These are phyloP conservation scores for Penicillium nucicola DNA, from an alignment of 495 filamentous ascomycete genomes.

Conservation along the genomic window DNA sequence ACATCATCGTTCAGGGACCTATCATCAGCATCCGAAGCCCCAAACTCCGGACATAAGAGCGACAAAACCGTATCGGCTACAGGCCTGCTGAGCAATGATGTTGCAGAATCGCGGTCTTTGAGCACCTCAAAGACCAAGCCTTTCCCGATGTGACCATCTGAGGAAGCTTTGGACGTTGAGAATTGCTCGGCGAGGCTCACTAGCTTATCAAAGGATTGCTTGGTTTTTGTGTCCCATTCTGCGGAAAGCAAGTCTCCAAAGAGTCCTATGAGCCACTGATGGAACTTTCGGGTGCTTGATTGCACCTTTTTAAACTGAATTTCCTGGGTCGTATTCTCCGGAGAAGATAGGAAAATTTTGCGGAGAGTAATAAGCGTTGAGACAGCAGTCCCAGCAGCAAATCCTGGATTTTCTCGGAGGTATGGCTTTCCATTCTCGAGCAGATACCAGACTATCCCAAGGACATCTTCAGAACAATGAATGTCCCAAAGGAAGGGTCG, in stretches of 20 bases:
- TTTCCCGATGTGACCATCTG: slow-evolving; percentile 62
- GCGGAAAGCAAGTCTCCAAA: slow-evolving; percentile 54
- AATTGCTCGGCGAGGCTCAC: slow-evolving; percentile 59
- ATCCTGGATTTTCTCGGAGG: slow-evolving; percentile 61
- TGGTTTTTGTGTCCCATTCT: slow-evolving; percentile 41
- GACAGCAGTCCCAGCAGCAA: slow-evolving; percentile 73
- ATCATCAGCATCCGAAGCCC: slow-evolving; percentile 50
- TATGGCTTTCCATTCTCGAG: slow-evolving; percentile 65
- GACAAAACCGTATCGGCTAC: slow-evolving; percentile 67
- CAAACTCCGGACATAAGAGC: slow-evolving; percentile 72
- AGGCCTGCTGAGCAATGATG: slow-evolving; percentile 63
- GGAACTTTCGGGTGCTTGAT: slow-evolving; percentile 63
- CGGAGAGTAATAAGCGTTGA: slow-evolving; percentile 72
- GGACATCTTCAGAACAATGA: slow-evolving; percentile 86
- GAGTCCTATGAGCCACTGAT: slow-evolving; percentile 66
- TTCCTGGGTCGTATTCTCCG: slow-evolving; percentile 71
- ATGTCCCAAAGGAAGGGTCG: slow-evolving; percentile 73
- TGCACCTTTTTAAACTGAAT: slow-evolving; percentile 68
- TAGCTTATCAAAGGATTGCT: slow-evolving; percentile 59
- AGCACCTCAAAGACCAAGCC: slow-evolving; percentile 71
- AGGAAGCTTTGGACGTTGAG: slow-evolving; percentile 54
- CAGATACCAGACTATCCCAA: slow-evolving; percentile 86
- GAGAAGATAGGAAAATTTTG: slow-evolving; percentile 64
- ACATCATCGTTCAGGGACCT: slow-evolving; percentile 63
- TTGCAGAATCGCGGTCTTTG: slow-evolving; percentile 59